Conservation (phyloP, 2,329 filamentous ascomycete genomes). For the Aspergillus cejpii region DNA sequence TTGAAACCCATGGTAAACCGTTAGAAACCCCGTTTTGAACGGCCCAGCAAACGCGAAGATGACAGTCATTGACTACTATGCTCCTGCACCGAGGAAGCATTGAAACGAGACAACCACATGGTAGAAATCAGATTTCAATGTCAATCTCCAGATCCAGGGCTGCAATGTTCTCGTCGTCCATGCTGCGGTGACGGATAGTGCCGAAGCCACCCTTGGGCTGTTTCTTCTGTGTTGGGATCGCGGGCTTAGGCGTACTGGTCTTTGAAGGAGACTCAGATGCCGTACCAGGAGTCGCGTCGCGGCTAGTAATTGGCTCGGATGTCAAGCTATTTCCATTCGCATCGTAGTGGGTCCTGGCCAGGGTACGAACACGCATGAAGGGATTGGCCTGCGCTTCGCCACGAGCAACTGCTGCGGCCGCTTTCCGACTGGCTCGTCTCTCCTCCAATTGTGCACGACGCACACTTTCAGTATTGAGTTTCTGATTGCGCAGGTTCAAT, state of each 20-base stretch:
- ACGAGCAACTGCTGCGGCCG: conserved; percentile 55
- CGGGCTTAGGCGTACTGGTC: conserved; percentile 47
- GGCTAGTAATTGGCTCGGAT: conserved; percentile 31
- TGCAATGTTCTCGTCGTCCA: conserved; percentile 90
- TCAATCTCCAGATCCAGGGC: conserved; percentile 86
- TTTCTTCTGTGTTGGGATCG: conserved; percentile 29
- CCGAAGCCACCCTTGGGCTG: conserved; percentile 46
- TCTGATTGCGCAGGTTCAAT: conserved; percentile 77
- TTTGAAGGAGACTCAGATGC: conserved; percentile 49
- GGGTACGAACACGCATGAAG: conserved; percentile 57
- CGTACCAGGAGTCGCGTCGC: conserved; percentile 45
- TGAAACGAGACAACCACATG: background rate
- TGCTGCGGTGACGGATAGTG: conserved; percentile 67
- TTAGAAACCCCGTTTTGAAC: background rate
- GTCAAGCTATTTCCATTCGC: conserved; percentile 42
- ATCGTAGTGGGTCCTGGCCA: conserved; percentile 62
- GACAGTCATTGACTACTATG: background rate
- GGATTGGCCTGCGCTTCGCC: conserved; percentile 54
- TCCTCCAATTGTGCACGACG: conserved; percentile 84
- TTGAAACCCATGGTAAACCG: background rate
- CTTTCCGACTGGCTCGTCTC: conserved; percentile 55
- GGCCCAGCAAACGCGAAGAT: too few relatives aligned
- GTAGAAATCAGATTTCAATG: conserved; percentile 61
- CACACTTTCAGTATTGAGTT: conserved; percentile 80
- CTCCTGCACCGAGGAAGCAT: background rate